Evolutionary conservation across 73 alveolate genomes (phyloP).

Genomic region (Symbiodinium natans): DNA sequence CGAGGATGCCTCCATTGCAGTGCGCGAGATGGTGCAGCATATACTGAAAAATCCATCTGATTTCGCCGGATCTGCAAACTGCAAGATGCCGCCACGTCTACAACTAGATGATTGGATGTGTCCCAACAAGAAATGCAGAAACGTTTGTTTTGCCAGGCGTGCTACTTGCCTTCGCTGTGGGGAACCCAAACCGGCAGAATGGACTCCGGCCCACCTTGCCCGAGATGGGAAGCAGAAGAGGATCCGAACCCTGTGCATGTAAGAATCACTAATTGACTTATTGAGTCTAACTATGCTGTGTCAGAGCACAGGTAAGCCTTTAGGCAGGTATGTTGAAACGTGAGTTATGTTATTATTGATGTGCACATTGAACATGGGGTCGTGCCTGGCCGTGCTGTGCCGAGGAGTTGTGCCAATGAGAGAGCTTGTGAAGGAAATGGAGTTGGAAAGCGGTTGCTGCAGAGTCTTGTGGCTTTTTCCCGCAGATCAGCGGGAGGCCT

Average conservation of each 20-base stretch:
- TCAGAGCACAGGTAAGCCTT: too few relatives aligned
- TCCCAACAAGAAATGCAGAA: slow-evolving; percentile 45
- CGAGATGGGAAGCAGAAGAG: slow-evolving; percentile 1
- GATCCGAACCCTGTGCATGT: background rate
- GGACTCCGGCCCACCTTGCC: slow-evolving; percentile 63
- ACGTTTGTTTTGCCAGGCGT: slow-evolving; percentile 62
- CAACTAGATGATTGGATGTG: slow-evolving; percentile 64
- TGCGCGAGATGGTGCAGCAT: slow-evolving; percentile 52
- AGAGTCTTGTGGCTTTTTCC: slow-evolving; percentile 3
- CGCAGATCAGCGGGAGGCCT: background rate
- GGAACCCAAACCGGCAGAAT: slow-evolving; percentile 39
- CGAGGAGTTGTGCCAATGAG: background rate
- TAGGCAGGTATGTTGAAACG: too few relatives aligned
- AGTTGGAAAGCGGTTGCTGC: background rate
- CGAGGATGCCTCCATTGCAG: slow-evolving; percentile 1
- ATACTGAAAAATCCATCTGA: slow-evolving; percentile 1
- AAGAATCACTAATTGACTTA: background rate
- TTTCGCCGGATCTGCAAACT: background rate
- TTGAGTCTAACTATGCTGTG: too few relatives aligned
- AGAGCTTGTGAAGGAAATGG: slow-evolving; percentile 7
- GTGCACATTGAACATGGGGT: too few relatives aligned
- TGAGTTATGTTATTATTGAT: too few relatives aligned
- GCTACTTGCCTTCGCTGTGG: slow-evolving; percentile 28
- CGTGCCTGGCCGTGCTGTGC: background rate
- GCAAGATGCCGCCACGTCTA: slow-evolving; percentile 65